phyloP scores from a whole-genome alignment of 2,329 filamentous ascomycete genomes.

The Fusarium nodosum region DNA sequence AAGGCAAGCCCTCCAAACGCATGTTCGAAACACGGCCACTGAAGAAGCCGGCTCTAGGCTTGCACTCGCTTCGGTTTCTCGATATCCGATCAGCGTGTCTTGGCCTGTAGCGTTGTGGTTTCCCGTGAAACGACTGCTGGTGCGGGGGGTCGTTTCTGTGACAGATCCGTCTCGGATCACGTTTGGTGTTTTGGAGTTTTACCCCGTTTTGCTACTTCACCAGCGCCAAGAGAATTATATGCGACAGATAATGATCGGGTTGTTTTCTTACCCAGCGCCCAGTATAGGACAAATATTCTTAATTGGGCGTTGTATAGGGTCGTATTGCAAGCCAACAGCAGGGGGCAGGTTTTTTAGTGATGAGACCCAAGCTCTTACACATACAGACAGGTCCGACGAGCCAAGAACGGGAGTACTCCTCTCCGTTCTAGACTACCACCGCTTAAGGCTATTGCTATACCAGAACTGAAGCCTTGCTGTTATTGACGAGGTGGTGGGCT shows the following conservation, averaged over 20 bases:
- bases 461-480: not conserved
- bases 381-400: conserved; percentile 34
- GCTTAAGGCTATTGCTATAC: conserved; percentile 4
- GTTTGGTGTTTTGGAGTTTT: conserved; percentile 48
- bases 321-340: conserved; percentile 13
- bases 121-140: conserved; percentile 35
- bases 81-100: conserved; percentile 34
- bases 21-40: conserved; percentile 45
- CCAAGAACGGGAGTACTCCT: conserved; percentile 37
- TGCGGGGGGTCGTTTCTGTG: conserved; percentile 48
- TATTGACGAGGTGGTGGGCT: not conserved
- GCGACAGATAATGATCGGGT: conserved; percentile 16
- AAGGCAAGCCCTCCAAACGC: conserved; percentile 25
- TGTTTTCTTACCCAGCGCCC: conserved; percentile 21
- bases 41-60: conserved; percentile 35
- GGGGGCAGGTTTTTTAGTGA: conserved; percentile 18
- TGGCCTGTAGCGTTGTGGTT: conserved; percentile 22
- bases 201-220: conserved; percentile 27
- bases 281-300: conserved; percentile 34
- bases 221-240: conserved; percentile 29
- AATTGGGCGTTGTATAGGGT: conserved; percentile 24
- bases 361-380: conserved; percentile 40
- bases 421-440: conserved; percentile 22
- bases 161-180: conserved; percentile 55
- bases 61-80: conserved; percentile 38